phyloP scores from a whole-genome alignment of 2,329 filamentous ascomycete genomes.

The Ophiostoma quercus region DNA sequence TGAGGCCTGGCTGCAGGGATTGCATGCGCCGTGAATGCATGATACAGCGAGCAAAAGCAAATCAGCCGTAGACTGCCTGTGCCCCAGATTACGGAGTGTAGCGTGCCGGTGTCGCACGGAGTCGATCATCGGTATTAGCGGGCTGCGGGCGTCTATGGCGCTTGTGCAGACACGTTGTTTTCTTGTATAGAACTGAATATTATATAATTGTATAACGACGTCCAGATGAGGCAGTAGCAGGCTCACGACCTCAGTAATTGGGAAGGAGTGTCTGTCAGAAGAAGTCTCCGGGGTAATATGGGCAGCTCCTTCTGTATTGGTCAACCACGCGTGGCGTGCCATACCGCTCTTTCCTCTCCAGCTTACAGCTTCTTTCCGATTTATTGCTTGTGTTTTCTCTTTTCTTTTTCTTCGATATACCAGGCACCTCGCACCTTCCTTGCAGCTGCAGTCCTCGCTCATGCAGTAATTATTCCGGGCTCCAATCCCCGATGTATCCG shows the following conservation, averaged over 20 bases:
- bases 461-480: no score
- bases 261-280: neutral
- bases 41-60: neutral
- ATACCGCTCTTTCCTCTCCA: conserved; percentile 3
- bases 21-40: neutral
- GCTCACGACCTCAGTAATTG: neutral
- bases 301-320: neutral
- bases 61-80: neutral
- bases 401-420: neutral
- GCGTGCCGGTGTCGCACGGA: conserved; percentile 3
- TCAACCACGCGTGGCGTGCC: neutral
- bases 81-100: conserved; percentile 5
- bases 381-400: neutral
- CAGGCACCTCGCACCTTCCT: neutral
- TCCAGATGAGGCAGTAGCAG: neutral
- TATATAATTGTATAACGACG: neutral
- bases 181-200: neutral
- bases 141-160: conserved; percentile 9
- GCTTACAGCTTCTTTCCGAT: neutral
- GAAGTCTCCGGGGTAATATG: neutral
- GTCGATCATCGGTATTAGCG: neutral
- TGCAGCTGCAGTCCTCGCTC: neutral
- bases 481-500: neutral
- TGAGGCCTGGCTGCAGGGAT: neutral
- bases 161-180: neutral